Percentiles rank a stretch among this genome's conserved stretches.
phyloP scores from a whole-genome alignment of 176 grass and related monocot species.

The Puya raimondii region DNA sequence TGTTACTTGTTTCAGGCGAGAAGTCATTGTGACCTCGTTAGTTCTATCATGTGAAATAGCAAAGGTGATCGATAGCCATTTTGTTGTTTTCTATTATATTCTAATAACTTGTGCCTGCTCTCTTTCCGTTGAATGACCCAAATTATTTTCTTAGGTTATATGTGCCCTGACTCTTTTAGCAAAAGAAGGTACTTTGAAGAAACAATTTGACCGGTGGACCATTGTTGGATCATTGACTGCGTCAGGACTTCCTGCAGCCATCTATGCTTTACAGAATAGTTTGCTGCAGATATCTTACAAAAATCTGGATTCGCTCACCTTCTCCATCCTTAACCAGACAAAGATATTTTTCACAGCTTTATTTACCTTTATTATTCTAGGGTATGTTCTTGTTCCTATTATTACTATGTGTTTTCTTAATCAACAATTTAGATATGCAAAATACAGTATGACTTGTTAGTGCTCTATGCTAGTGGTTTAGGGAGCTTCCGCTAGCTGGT shows the following conservation, averaged over 20 bases:
- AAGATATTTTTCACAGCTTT: constrained; percentile 91
- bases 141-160: constrained; percentile 37
- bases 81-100: constrained; percentile 6
- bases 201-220: constrained; percentile 56
- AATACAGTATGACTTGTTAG: not conserved
- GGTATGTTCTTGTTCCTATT: constrained; percentile 33
- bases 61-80: constrained; percentile 45
- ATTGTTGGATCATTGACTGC: constrained; percentile 70
- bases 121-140: not conserved
- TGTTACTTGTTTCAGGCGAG: constrained; percentile 39
- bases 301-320: constrained; percentile 94
- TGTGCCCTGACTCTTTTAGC: constrained; percentile 72
- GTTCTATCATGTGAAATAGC: constrained; percentile 73
- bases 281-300: constrained; percentile 96
- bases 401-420: not conserved
- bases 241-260: constrained; percentile 88
- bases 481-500: too few relatives aligned
- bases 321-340: constrained; percentile 98
- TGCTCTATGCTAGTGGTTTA: too few relatives aligned
- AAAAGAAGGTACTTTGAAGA: constrained; percentile 55
- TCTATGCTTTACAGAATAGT: constrained; percentile 94
- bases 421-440: constrained; percentile 15
- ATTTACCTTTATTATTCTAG: constrained; percentile 88
- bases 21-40: constrained; percentile 84
- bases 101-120: not conserved